Conservation (phyloP, 371 early-diverging fungal species). For the Enteropsectra breve region DNA sequence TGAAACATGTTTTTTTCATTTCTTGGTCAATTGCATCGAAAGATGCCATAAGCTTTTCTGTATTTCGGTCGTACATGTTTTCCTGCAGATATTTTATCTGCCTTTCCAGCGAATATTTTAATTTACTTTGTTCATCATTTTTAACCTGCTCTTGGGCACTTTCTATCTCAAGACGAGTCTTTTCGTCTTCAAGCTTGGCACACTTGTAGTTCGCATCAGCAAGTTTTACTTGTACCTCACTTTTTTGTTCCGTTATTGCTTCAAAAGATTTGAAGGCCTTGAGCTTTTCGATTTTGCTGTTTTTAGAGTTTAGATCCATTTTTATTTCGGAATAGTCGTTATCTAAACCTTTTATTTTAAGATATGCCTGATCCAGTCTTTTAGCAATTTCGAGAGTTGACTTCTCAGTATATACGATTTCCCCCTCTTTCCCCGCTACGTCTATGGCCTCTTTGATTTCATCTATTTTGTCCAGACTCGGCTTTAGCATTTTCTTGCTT, state of each 20-base stretch:
- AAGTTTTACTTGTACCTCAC: background rate
- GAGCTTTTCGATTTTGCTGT: background rate
- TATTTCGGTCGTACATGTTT: slow-evolving; percentile 7
- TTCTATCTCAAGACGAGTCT: slow-evolving; percentile 2
- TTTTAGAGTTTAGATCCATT: background rate
- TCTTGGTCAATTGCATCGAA: slow-evolving; percentile 1
- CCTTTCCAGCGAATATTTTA: slow-evolving; percentile 31
- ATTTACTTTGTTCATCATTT: slow-evolving; percentile 12
- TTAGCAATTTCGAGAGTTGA: background rate
- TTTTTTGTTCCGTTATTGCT: slow-evolving; percentile 12
- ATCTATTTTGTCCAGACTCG: background rate
- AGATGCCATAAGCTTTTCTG: slow-evolving; percentile 4
- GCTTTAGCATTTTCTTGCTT: background rate
- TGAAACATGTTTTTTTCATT: slow-evolving; percentile 43
- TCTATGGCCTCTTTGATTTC: slow-evolving; percentile 6
- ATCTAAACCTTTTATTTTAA: background rate
- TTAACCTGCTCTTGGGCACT: slow-evolving; percentile 13
- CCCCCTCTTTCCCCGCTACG: background rate
- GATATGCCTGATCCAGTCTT: slow-evolving; percentile 5
- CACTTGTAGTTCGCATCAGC: slow-evolving; percentile 1
- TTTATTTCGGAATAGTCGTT: background rate
- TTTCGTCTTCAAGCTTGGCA: slow-evolving; percentile 17
- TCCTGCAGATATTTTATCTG: slow-evolving; percentile 40
- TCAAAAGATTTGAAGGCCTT: slow-evolving; percentile 6
- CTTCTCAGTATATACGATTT: slow-evolving; percentile 7